Conservation (phyloP, 805 yeast species). For the Scheffersomyces stipitis region DNA sequence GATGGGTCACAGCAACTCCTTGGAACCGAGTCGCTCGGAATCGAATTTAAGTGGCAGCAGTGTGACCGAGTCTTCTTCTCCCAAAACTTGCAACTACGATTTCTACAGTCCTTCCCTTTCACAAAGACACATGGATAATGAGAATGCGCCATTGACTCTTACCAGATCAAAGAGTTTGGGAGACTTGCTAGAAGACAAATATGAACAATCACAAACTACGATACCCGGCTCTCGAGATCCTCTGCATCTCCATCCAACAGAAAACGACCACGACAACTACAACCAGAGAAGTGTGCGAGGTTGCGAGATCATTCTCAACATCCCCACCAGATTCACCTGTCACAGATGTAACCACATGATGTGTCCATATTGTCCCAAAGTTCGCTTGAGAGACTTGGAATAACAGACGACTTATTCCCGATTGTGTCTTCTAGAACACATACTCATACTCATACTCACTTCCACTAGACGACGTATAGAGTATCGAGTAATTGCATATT, state of each 20-base stretch:
- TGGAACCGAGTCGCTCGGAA: not conserved
- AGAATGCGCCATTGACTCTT: not conserved
- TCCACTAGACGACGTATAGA: too few species aligned
- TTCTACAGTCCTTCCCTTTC: not conserved
- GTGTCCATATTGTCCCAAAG: constrained; percentile 42
- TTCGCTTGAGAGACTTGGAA: constrained; percentile 30
- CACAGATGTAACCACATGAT: constrained; percentile 42
- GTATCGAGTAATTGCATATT: too few species aligned
- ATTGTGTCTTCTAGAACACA: too few species aligned
- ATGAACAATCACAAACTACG: too few species aligned
- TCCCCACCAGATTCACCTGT: constrained; percentile 37
- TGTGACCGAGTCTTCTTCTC: too few species aligned
- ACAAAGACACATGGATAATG: constrained; percentile 1
- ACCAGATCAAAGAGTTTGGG: constrained; percentile 1
- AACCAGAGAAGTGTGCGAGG: not conserved
- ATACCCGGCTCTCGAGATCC: too few species aligned
- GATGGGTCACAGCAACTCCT: constrained; percentile 14
- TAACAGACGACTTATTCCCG: too few species aligned
- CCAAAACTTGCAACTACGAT: constrained; percentile 3
- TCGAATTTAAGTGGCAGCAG: constrained; percentile 2
- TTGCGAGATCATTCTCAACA: constrained; percentile 13
- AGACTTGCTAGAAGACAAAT: not conserved
- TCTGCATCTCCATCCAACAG: too few species aligned
- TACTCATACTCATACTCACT: too few species aligned
- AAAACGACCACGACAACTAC: not conserved